Percentiles rank a stretch among this genome's conserved stretches.
Evolutionary conservation across 1,284 basidiomycete genomes (phyloP).

Genomic region (Stygiomarasmius scandens): DNA sequence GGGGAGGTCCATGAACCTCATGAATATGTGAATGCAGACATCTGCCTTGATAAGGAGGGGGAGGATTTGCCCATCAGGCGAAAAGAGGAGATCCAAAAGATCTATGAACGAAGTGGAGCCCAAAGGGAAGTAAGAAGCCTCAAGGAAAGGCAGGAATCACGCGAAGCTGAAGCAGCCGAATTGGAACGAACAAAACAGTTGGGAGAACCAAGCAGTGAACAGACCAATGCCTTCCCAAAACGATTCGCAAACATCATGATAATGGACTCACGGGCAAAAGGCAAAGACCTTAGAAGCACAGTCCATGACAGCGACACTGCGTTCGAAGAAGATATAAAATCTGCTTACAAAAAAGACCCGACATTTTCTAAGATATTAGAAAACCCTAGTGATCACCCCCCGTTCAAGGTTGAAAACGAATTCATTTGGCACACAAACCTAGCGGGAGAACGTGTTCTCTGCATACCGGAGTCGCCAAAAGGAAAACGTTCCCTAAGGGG

Average conservation of each 20-base stretch:
- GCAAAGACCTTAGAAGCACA: not conserved
- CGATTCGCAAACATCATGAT: slow-evolving; percentile 1
- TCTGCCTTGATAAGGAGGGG: slow-evolving; percentile 25
- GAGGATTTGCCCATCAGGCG: slow-evolving; percentile 27
- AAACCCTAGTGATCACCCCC: slow-evolving; percentile 15
- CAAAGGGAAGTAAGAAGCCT: not conserved
- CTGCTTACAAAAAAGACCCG: slow-evolving; percentile 13
- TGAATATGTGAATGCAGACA: slow-evolving; percentile 31
- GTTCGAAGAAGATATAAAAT: slow-evolving; percentile 1
- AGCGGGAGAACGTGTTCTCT: slow-evolving; percentile 19
- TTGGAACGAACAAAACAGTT: too few relatives aligned
- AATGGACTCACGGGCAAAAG: not conserved
- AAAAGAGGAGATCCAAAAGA: not conserved
- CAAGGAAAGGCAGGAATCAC: slow-evolving; percentile 4
- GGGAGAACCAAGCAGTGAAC: not conserved
- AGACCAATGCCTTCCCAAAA: not conserved
- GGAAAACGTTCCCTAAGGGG: not conserved
- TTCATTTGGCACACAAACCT: slow-evolving; percentile 22
- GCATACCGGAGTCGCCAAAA: slow-evolving; percentile 19
- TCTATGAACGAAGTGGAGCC: slow-evolving; percentile 3
- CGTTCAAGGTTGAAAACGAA: slow-evolving; percentile 20
- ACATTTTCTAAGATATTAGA: slow-evolving; percentile 18
- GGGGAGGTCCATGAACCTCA: slow-evolving; percentile 18
- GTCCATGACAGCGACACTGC: not conserved
- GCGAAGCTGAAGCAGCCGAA: slow-evolving; percentile 7